These are phyloP conservation scores for Penicillium waksmanii DNA, from an alignment of 495 filamentous ascomycete species.

Conservation along the genomic window DNA sequence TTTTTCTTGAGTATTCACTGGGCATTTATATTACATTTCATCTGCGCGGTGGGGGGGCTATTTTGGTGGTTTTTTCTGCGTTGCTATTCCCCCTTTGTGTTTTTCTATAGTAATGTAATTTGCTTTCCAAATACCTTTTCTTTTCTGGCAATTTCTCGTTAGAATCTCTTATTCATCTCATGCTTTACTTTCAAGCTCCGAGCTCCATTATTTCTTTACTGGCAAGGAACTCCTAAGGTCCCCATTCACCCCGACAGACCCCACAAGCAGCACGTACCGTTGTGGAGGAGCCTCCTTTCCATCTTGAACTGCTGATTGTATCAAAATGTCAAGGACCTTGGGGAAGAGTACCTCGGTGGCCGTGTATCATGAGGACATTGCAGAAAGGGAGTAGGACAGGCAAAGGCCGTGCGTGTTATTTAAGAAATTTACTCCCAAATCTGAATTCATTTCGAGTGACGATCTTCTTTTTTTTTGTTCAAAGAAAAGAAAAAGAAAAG, in stretches of 20 bases:
- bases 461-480: background rate
- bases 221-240: conserved; percentile 28
- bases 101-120: conserved; percentile 23
- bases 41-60: background rate
- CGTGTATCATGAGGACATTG: conserved; percentile 27
- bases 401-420: conserved; percentile 7
- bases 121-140: conserved; percentile 2
- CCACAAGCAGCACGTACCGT: conserved; percentile 4
- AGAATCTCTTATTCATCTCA: background rate
- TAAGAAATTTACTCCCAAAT: conserved; percentile 3
- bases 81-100: conserved; percentile 23
- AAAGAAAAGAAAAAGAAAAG: background rate
- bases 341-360: conserved; percentile 42
- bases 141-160: background rate
- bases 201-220: background rate
- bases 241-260: conserved; percentile 10
- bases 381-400: conserved; percentile 4
- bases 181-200: background rate
- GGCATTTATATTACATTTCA: background rate
- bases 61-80: conserved; percentile 10
- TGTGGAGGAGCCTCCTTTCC: conserved; percentile 12
- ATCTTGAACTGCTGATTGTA: conserved; percentile 3
- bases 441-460: background rate
- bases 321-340: conserved; percentile 40
- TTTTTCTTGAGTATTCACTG: conserved; percentile 10